Evolutionary conservation across 495 filamentous ascomycete species (phyloP).

Genomic region (Lasiosphaeris hirsuta): DNA sequence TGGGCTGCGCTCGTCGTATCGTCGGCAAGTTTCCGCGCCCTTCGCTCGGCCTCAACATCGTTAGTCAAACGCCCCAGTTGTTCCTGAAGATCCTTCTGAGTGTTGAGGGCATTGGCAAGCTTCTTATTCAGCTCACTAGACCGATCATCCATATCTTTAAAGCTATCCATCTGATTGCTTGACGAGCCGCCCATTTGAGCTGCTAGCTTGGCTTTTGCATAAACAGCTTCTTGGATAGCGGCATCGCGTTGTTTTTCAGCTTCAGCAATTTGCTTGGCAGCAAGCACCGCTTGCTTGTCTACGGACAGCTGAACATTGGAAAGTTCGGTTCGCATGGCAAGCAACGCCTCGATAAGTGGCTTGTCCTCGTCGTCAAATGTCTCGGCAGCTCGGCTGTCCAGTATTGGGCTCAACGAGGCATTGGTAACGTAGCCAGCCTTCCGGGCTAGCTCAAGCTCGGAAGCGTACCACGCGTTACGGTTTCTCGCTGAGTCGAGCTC

Average conservation of each 20-base stretch:
- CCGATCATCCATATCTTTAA: constrained; percentile 62
- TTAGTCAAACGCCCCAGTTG: constrained; percentile 61
- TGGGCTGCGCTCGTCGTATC: constrained; percentile 81
- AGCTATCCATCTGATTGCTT: constrained; percentile 67
- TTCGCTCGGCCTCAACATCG: constrained; percentile 78
- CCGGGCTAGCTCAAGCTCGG: constrained; percentile 83
- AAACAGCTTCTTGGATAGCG: constrained; percentile 87
- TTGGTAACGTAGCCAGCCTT: constrained; percentile 83
- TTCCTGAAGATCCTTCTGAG: constrained; percentile 70
- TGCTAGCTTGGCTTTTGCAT: constrained; percentile 89
- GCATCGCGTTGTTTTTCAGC: constrained; percentile 90
- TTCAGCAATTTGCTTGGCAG: constrained; percentile 86
- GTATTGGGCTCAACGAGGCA: constrained; percentile 63
- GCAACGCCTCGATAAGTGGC: constrained; percentile 85
- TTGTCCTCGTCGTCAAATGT: constrained; percentile 85
- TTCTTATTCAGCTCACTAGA: constrained; percentile 76
- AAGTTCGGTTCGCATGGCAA: constrained; percentile 84
- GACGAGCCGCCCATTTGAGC: constrained; percentile 67
- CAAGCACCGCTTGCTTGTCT: constrained; percentile 75
- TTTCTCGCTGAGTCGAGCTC: constrained; percentile 80
- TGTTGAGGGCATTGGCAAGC: constrained; percentile 72
- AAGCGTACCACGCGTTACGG: constrained; percentile 94
- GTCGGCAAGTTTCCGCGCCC: constrained; percentile 77
- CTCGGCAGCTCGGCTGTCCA: constrained; percentile 74
- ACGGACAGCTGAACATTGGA: constrained; percentile 80